A percentile compares a stretch with the other conserved stretches of the same genome.
phyloP scores from a whole-genome alignment of 306 rosid genomes.

The Fragaria iinumae region DNA sequence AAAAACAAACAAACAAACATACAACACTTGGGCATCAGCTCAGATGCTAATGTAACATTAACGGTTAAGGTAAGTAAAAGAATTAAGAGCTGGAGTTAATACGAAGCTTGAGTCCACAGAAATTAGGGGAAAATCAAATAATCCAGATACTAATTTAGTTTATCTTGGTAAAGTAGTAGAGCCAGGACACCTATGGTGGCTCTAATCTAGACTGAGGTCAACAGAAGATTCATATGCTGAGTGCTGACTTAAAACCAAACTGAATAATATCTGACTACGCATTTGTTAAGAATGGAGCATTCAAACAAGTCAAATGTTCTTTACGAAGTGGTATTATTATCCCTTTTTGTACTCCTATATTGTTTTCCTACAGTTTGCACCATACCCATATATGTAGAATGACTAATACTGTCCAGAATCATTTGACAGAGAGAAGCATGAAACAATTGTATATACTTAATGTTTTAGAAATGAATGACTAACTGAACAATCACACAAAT shows the following conservation, averaged over 20 bases:
- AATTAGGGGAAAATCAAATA: not conserved
- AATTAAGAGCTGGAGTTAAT: not conserved
- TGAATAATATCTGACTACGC: not conserved
- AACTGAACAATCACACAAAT: not conserved
- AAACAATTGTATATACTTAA: not conserved
- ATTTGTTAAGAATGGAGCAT: not conserved
- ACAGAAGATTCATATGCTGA: not conserved
- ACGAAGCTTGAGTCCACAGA: not conserved
- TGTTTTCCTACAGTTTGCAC: not conserved
- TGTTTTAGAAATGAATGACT: not conserved
- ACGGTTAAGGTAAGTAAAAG: not conserved
- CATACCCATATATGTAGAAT: not conserved
- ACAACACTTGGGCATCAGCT: not conserved
- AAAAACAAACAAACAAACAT: not conserved
- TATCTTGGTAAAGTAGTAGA: not conserved
- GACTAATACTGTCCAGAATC: not conserved
- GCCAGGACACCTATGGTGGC: not conserved
- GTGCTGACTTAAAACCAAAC: not conserved
- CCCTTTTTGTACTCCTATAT: not conserved
- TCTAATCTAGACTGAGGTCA: not conserved
- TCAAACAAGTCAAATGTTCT: not conserved
- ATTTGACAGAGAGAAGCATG: not conserved
- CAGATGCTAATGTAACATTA: not conserved
- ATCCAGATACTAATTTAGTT: not conserved
- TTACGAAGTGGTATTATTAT: not conserved